Base-by-base conservation (phyloP, 805 yeast species). In the Candida gorgasii region DNA sequence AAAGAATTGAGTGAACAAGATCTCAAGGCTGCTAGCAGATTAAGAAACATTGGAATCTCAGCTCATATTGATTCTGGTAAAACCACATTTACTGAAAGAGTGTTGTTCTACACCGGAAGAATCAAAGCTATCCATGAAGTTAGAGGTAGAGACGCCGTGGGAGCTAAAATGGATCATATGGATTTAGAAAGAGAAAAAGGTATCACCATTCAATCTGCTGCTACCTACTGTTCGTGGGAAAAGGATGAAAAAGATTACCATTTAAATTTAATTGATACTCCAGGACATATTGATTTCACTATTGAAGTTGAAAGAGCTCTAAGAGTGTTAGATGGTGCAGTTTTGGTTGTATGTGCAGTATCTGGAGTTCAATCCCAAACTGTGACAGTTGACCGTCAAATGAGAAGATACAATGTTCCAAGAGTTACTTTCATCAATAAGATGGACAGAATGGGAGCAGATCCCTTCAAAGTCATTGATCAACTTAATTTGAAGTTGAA, bases 81-180 rank as follows among this genome's bases (percentile, higher is more conserved):
- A 61, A 93, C 99, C 37, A 93, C 99, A 0, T 93, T 93, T 67
- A 93, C 98, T 12, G 99, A 93, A 69, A 86, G 99, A 63, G 99
- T 93, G 23, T 69, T 93, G 55, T 93, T 79, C 69, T 93, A 93
- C 63, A 93, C 99, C 2, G 99, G 99, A 46, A 80, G 99, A 61
- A 93, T 93, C 65, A 88, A 90, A 61, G 95, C 96, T 20, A 92
- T 90, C 57, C 98, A 90, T 60, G 98, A 90, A 67, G 97, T 87
- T 35, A 78, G 99, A 63, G 99, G 99, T 36, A 81, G 93, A 58
- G 99, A 93, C 63, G 84, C 89, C 52, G 98, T 93, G 45, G 99
- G 99, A 47, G 99, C 99, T 43, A 93, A 90, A 71, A 93, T 93
- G 99, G 99, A 93, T 67, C 92, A 90, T 47, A 93, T 93, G 99